A percentile compares a stretch with the other conserved stretches of the same genome.
phyloP scores from a whole-genome alignment of 805 yeast genomes.

The Millerozyma acaciae region DNA sequence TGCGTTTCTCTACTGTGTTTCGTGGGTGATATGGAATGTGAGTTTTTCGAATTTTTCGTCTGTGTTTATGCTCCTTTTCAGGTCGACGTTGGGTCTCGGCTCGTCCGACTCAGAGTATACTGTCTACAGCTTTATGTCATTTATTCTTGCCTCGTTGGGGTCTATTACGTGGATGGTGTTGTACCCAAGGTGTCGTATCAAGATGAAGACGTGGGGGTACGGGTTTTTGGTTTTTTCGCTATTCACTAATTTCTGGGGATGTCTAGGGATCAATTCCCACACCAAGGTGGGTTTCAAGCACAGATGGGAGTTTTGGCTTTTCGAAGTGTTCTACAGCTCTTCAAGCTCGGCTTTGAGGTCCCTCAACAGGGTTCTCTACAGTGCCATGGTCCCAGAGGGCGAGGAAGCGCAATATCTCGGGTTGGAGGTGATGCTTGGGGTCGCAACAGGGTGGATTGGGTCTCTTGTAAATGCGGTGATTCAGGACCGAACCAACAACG shows the following conservation, averaged over 20 bases:
- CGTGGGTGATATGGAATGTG: constrained; percentile 43
- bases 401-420: constrained; percentile 44
- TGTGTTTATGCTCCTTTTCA: constrained; percentile 32
- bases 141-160: constrained; percentile 30
- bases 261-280: constrained; percentile 26
- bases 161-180: constrained; percentile 35
- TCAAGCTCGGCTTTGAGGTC: constrained; percentile 34
- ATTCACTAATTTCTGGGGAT: constrained; percentile 37
- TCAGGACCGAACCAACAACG: constrained; percentile 36
- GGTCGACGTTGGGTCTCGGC: constrained; percentile 39
- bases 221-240: constrained; percentile 26
- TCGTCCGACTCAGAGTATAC: constrained; percentile 36
- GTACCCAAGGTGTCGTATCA: constrained; percentile 21
- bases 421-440: constrained; percentile 36
- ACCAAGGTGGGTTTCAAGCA: constrained; percentile 35
- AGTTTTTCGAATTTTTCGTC: constrained; percentile 30
- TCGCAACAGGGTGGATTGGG: constrained; percentile 42
- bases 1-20: constrained; percentile 33
- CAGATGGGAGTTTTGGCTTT: constrained; percentile 42
- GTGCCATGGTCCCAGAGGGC: constrained; percentile 36
- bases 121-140: constrained; percentile 34
- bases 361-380: constrained; percentile 33
- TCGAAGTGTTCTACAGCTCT: constrained; percentile 33
- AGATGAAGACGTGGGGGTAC: constrained; percentile 35
- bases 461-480: constrained; percentile 34